Evolutionary conservation across 768 basidiomycete species (phyloP), one percentile per base, ranked within the genome.

Genomic region (Nevesoporus exiguus): DNA sequence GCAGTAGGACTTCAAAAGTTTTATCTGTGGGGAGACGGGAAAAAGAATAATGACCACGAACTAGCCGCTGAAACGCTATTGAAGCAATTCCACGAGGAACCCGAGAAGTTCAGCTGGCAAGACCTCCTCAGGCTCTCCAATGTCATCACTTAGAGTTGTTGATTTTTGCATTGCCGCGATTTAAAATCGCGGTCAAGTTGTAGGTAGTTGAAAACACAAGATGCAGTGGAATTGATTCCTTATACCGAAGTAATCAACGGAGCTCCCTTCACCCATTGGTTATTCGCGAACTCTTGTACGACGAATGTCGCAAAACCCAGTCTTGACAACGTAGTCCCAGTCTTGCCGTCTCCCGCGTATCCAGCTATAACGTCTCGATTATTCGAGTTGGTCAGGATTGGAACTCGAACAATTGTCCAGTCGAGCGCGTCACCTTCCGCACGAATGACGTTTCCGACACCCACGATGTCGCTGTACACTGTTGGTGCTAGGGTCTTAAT

Each of bases 1-100:
- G 80, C 87, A 0, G 73, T 97, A 70, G 81, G 82, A 14, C 69
- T 94, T 31, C 95, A 98, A 72, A 83, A 82, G 61, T 95, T 95
- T 71, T 98, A 95, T 64, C 68, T 93, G 45, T 86, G 88, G 82
- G 71, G 74, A 39, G 69, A 66, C 41, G 58, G 64, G 17, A 52
- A 19, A 25, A 57, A 59, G 62, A 61, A 52, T 13, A 24, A 39
- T 1, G 36, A 39, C 13, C 50, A 37, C 6, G 39, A 49, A 15
- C 42, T 33, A 2, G 25, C 46, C 2, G 58, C 68, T 17, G 76
- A 77, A 55, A 67, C 74, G 42, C 69, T 92, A 48, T 66, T 95
- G 64, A 76, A 72, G 59, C 76, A 73, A 41, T 96, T 98, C 70
- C 89, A 95, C 65, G 85, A 92, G 64, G 76, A 74, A 29, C 92